Evolutionary conservation across 2,329 filamentous ascomycete species (phyloP).

Genomic region (Pseudodiploospora longispora): DNA sequence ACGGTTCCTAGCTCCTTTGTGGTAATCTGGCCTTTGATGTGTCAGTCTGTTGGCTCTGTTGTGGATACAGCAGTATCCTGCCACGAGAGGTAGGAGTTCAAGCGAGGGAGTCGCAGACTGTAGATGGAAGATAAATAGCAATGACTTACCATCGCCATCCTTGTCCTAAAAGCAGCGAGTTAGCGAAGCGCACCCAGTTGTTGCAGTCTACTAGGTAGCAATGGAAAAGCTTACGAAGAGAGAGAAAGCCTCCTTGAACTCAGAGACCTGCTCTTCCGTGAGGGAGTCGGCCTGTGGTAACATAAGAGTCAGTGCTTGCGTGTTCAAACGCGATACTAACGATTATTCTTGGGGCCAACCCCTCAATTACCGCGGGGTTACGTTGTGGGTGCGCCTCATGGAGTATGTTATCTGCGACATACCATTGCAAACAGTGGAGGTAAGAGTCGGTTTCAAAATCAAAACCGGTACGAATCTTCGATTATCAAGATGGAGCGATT

Average conservation of each 20-base stretch:
- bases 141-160: constrained; percentile 76
- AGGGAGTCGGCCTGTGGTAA: constrained; percentile 79
- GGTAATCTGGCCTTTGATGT: constrained; percentile 68
- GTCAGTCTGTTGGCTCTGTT: too few relatives aligned
- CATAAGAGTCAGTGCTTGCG: constrained; percentile 15
- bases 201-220: background rate
- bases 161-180: constrained; percentile 56
- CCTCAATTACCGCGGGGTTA: constrained; percentile 17
- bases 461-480: too few relatives aligned
- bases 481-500: background rate
- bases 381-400: constrained; percentile 2
- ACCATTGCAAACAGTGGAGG: constrained; percentile 20
- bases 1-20: constrained; percentile 86
- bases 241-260: constrained; percentile 99
- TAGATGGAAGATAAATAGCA: background rate
- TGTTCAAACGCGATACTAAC: constrained; percentile 4
- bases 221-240: constrained; percentile 73
- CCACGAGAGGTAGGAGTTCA: background rate
- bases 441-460: background rate
- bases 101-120: background rate
- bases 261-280: constrained; percentile 99
- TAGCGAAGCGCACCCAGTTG: constrained; percentile 11
- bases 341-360: constrained; percentile 12
- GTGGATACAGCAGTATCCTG: background rate
- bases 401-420: constrained; percentile 10